A percentile compares a stretch with the other conserved stretches of the same genome.
phyloP scores from a whole-genome alignment of 2,329 filamentous ascomycete genomes.

The Colletotrichum eremochloae region DNA sequence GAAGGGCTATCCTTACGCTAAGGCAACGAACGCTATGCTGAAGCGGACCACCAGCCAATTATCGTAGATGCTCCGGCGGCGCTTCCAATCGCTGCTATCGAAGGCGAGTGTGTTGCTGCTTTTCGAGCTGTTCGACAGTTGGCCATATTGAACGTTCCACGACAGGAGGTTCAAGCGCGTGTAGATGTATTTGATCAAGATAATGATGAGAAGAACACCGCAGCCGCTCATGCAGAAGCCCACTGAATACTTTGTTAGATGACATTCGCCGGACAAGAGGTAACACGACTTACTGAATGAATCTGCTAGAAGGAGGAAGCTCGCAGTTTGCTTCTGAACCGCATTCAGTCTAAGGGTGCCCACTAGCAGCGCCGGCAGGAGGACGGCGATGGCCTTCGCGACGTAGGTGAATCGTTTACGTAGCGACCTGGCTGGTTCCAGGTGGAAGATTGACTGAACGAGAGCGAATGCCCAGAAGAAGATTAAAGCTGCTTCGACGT shows the following conservation, averaged over 20 bases:
- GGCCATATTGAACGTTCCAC: conserved; percentile 52
- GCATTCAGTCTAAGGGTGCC: conserved; percentile 48
- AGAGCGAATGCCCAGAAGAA: conserved; percentile 60
- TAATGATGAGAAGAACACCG: conserved; percentile 53
- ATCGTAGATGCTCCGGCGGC: conserved; percentile 56
- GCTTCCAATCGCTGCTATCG: conserved; percentile 25
- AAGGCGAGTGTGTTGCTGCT: conserved; percentile 36
- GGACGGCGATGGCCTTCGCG: conserved; percentile 53
- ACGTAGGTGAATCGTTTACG: conserved; percentile 46
- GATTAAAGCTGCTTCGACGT: conserved; percentile 61
- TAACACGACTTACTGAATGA: conserved; percentile 51
- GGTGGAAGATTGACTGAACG: conserved; percentile 52
- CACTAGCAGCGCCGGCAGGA: conserved; percentile 53
- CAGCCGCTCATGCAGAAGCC: conserved; percentile 54
- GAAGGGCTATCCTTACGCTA: conserved; percentile 49
- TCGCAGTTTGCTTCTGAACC: conserved; percentile 47
- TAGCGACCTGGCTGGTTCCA: conserved; percentile 47
- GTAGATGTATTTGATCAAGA: conserved; percentile 57
- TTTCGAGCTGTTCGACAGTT: conserved; percentile 41
- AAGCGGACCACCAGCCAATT: conserved; percentile 60
- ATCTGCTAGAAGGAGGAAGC: conserved; percentile 54
- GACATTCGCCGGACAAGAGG: not conserved
- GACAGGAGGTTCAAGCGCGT: conserved; percentile 50
- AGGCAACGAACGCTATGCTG: conserved; percentile 57
- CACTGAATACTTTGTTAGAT: conserved; percentile 48